Evolutionary conservation across 1,284 basidiomycete genomes (phyloP).

Genomic region (Pseudozyma sp.): DNA sequence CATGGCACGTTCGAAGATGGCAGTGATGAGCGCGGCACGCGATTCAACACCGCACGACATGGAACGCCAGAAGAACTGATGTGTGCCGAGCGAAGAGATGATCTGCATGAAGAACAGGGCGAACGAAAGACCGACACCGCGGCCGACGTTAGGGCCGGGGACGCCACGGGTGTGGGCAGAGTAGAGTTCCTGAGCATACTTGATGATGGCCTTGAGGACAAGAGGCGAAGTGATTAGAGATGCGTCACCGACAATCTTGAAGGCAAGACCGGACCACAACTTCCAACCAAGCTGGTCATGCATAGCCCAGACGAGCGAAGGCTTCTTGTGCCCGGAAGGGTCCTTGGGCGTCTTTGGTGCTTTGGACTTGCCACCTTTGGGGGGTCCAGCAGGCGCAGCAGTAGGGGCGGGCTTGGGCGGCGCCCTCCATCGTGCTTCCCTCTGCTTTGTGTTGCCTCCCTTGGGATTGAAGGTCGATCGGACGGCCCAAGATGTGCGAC

Average conservation of each 20-base stretch:
- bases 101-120: slow-evolving; percentile 78
- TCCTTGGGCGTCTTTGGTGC: slow-evolving; percentile 36
- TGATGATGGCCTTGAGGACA: slow-evolving; percentile 61
- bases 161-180: slow-evolving; percentile 21
- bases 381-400: slow-evolving; percentile 19
- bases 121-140: slow-evolving; percentile 63
- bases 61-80: slow-evolving; percentile 81
- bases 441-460: slow-evolving; percentile 44
- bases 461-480: slow-evolving; percentile 34
- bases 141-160: slow-evolving; percentile 45
- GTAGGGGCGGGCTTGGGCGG: slow-evolving; percentile 39
- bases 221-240: slow-evolving; percentile 63
- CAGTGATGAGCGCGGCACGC: slow-evolving; percentile 86
- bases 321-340: slow-evolving; percentile 61
- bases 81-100: slow-evolving; percentile 77
- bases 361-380: slow-evolving; percentile 25
- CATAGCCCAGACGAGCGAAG: slow-evolving; percentile 80
- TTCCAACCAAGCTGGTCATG: slow-evolving; percentile 84
- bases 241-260: slow-evolving; percentile 72
- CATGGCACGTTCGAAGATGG: slow-evolving; percentile 85
- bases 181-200: slow-evolving; percentile 52
- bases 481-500: slow-evolving; percentile 75
- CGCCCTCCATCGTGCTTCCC: slow-evolving; percentile 56
- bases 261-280: slow-evolving; percentile 82
- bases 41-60: slow-evolving; percentile 75